Evolutionary conservation across 2,329 filamentous ascomycete genomes (phyloP).

Genomic region (Cucurbitaria berberidis): DNA sequence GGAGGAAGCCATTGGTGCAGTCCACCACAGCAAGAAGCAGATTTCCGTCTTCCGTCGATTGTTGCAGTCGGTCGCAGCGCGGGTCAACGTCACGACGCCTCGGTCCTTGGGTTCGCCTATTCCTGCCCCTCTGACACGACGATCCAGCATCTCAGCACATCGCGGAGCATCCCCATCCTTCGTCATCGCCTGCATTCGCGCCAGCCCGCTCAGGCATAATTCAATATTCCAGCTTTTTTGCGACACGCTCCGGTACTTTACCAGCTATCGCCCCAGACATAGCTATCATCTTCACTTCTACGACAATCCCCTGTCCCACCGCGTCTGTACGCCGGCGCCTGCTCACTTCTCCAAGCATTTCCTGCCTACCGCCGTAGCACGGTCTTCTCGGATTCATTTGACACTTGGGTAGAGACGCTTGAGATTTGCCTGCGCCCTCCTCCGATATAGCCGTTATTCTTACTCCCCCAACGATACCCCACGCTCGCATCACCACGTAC

Average conservation of each 20-base stretch:
- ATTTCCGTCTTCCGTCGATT: background rate
- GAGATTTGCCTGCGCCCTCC: background rate
- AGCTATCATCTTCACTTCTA: background rate
- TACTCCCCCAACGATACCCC: conserved; percentile 1
- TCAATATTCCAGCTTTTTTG: conserved; percentile 19
- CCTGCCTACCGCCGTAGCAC: background rate
- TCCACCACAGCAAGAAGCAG: background rate
- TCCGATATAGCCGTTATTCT: conserved; percentile 1
- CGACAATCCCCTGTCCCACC: background rate
- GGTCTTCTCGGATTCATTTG: background rate
- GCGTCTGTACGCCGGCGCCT: background rate
- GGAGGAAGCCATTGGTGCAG: background rate
- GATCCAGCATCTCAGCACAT: conserved; percentile 7
- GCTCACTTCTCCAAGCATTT: background rate
- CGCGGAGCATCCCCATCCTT: conserved; percentile 14
- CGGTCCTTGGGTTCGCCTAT: conserved; percentile 14
- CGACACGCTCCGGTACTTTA: conserved; percentile 9
- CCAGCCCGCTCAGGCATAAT: conserved; percentile 19
- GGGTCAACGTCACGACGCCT: conserved; percentile 7
- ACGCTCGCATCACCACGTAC: conserved; percentile 5
- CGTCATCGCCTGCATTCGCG: conserved; percentile 20
- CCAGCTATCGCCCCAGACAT: conserved; percentile 1
- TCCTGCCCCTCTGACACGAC: conserved; percentile 15
- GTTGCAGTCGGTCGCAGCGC: background rate
- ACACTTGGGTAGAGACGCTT: background rate